Percentiles rank a stretch among this genome's conserved stretches.
These are phyloP conservation scores for Pisolithus albus DNA, from an alignment of 768 basidiomycete genomes.

Conservation along the genomic window DNA sequence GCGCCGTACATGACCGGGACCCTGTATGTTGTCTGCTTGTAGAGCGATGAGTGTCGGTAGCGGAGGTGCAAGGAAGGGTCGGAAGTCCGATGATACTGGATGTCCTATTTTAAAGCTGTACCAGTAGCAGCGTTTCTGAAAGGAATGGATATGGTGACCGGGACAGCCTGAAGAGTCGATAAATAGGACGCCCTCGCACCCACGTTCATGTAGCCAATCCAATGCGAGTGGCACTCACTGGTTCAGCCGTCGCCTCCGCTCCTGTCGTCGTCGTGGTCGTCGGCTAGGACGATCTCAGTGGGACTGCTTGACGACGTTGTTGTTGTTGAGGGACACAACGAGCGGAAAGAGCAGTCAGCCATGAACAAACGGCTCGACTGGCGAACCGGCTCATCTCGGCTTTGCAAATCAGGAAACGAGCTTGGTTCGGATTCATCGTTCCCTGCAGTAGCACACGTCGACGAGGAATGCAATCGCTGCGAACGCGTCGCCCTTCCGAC, in stretches of 20 bases:
- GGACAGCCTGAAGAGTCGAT: background rate
- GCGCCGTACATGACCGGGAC: conserved; percentile 20
- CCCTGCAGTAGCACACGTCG: no score
- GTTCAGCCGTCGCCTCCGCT: no score
- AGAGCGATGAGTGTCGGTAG: background rate
- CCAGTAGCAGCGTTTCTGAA: background rate
- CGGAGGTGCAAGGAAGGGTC: background rate
- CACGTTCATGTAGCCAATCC: background rate
- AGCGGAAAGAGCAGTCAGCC: no score
- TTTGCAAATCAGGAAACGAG: no score
- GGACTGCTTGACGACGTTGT: no score
- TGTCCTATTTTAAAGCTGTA: background rate
- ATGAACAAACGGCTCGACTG: no score
- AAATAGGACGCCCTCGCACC: background rate
- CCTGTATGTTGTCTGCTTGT: conserved; percentile 12
- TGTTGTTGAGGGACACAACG: no score
- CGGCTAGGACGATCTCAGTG: no score
- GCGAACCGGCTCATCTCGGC: no score
- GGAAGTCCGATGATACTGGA: background rate
- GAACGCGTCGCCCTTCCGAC: conserved; percentile 45
- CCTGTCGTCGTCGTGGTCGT: no score
- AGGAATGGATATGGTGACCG: background rate
- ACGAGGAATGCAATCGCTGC: conserved; percentile 45
- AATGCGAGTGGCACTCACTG: no score
- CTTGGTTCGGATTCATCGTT: no score